A percentile compares a stretch with the other conserved stretches of the same genome.
These are phyloP conservation scores for Achlya hypogyna DNA, from an alignment of 352 stramenopile genomes.

Conservation along the genomic window DNA sequence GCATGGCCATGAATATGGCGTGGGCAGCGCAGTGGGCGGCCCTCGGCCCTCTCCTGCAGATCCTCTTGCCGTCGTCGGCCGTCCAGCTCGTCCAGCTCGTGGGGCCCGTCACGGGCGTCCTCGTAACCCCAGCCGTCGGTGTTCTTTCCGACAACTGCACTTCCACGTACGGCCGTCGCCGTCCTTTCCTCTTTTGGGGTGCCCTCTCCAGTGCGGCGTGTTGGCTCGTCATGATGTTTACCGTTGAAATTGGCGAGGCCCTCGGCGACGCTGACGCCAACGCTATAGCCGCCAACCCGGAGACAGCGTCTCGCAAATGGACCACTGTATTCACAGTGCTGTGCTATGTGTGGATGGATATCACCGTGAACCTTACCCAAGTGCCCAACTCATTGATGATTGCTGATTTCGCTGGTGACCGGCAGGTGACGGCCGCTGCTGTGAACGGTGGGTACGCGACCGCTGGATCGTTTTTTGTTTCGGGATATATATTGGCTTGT, in stretches of 20 bases:
- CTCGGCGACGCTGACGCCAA: conserved; percentile 33
- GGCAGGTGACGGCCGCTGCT: no score
- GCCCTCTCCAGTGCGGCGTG: conserved; percentile 31
- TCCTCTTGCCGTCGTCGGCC: conserved; percentile 33
- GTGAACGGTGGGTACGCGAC: no score
- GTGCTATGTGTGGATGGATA: conserved; percentile 57
- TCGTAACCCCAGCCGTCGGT: conserved; percentile 37
- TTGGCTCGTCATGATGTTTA: conserved; percentile 40
- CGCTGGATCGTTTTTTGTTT: no score
- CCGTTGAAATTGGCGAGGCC: no score
- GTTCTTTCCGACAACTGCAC: conserved; percentile 33
- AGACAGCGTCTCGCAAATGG: no score
- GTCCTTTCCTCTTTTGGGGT: conserved; percentile 30
- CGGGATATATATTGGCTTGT: no score
- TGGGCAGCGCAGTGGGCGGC: conserved; percentile 50
- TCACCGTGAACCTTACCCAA: conserved; percentile 42
- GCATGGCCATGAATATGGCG: conserved; percentile 47
- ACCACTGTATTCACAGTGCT: conserved; percentile 37
- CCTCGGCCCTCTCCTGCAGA: no score
- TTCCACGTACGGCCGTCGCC: conserved; percentile 29
- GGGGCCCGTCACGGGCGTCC: conserved; percentile 34
- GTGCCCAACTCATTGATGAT: conserved; percentile 32
- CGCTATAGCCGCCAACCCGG: no score
- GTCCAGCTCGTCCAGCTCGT: conserved; percentile 46
- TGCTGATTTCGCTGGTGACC: no score